Evolutionary conservation across 2,329 filamentous ascomycete species (phyloP), one percentile per base, ranked within the genome.

Genomic region (Phoma sp.): DNA sequence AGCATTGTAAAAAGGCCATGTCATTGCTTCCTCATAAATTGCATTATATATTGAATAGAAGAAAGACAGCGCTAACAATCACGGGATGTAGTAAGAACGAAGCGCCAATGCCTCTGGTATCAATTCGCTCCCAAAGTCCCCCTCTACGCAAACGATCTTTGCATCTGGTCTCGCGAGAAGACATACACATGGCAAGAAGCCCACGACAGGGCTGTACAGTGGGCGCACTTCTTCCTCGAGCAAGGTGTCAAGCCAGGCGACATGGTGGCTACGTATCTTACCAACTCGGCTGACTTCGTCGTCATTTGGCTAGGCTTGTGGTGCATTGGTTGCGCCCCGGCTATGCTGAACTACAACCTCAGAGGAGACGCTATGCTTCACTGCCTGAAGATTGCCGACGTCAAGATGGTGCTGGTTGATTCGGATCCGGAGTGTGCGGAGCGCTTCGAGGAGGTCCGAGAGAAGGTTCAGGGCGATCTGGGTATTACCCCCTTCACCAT

Each of bases 281-380:
- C 79, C 62, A 91, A 90, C 69, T 83, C 82, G 5, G 79, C 84
- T 0, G 86, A 89, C 46, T 89, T 89, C 60, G 66, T 87, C 7
- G 82, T 88, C 35, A 82, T 83, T 4, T 89, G 86, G 87, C 66
- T 89, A 32, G 87, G 82, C 0, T 72, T 88, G 2, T 82, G 83
- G 78, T 82, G 84, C 18, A 83, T 90, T 46, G 88, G 88, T 1
- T 85, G 84, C 27, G 86, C 85, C 0, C 88, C 88, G 0, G 87
- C 88, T 1, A 82, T 88, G 69, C 84, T 90, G 64, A 91, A 91
- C 68, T 84, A 87, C 69, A 86, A 89, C 61, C 77, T 90, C 3
- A 78, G 80, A 14, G 84, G 82, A 0, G 81, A 86, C 41, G 83
- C 85, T 1, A 71, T 90, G 52, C 59, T 88, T 24, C 87, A 90